These are phyloP conservation scores for Phaeolepiota aurea DNA, from an alignment of 768 basidiomycete species.

Conservation along the genomic window DNA sequence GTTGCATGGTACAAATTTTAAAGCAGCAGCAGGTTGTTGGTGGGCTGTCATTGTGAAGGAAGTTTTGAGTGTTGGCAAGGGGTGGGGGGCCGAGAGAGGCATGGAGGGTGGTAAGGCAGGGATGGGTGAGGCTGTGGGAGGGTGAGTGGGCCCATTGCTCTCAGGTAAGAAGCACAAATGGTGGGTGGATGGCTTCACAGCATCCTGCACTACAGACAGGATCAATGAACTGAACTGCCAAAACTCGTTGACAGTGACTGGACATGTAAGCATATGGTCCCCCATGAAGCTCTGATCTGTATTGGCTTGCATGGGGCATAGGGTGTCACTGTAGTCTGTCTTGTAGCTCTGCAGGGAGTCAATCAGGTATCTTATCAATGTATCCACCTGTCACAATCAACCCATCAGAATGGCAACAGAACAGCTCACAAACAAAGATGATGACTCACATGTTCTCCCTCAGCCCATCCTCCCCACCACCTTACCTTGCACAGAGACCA, in stretches of 20 bases:
- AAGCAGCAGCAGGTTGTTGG: too few species aligned
- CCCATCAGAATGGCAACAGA: neutral
- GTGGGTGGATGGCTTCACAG: neutral
- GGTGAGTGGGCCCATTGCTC: neutral
- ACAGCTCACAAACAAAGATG: neutral
- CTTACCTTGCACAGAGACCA: conserved; percentile 25
- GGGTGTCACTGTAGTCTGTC: conserved; percentile 16
- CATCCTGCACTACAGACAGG: too few species aligned
- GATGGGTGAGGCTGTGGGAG: neutral
- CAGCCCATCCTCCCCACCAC: conserved; percentile 38
- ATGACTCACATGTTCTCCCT: conserved; percentile 22
- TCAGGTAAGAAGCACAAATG: neutral
- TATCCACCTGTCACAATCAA: conserved; percentile 17
- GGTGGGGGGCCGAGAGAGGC: neutral
- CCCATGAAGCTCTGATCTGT: conserved; percentile 17
- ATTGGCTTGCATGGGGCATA: conserved; percentile 15
- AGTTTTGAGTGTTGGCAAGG: neutral
- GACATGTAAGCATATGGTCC: conserved; percentile 9
- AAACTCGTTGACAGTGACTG: conserved; percentile 12
- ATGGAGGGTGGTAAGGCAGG: neutral
- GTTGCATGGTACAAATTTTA: too few species aligned
- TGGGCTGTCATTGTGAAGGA: neutral
- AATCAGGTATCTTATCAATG: conserved; percentile 24
- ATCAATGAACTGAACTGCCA: too few species aligned
- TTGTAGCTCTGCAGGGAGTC: conserved; percentile 23